phyloP scores from a whole-genome alignment of 2,329 filamentous ascomycete species.

The Aspergillus fumigatiaffinis region DNA sequence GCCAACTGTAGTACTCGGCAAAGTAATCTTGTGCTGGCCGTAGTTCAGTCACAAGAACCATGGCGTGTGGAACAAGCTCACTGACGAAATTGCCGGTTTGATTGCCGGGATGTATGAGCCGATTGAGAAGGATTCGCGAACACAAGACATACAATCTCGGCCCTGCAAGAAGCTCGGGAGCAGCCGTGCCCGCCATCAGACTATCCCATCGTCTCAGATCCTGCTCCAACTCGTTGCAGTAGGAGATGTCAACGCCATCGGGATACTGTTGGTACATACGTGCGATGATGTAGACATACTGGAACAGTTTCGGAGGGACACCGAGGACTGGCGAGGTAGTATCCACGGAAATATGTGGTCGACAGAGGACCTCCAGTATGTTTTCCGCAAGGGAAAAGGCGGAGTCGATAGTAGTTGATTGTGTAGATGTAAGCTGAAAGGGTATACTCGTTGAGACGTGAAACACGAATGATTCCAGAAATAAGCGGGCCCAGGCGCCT shows the following conservation, averaged over 20 bases:
- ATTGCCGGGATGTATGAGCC: not conserved
- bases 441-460: slow-evolving; percentile 24
- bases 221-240: slow-evolving; percentile 1
- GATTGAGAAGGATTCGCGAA: slow-evolving; percentile 12
- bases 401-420: slow-evolving; percentile 12
- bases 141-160: slow-evolving; percentile 15
- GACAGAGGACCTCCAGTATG: slow-evolving; percentile 5
- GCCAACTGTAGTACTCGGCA: slow-evolving; percentile 27
- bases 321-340: slow-evolving; percentile 19
- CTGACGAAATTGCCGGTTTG: not conserved
- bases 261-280: slow-evolving; percentile 9
- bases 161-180: not conserved
- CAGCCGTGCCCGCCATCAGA: not conserved
- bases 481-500: slow-evolving; percentile 13
- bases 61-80: slow-evolving; percentile 9
- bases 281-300: slow-evolving; percentile 12
- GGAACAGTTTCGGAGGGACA: slow-evolving; percentile 18
- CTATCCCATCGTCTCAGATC: slow-evolving; percentile 1
- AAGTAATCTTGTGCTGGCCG: slow-evolving; percentile 20
- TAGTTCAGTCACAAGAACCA: slow-evolving; percentile 11
- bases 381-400: slow-evolving; percentile 15
- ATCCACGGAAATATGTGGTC: not conserved
- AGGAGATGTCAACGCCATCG: not conserved
- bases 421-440: slow-evolving; percentile 11
- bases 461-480: slow-evolving; percentile 24